phyloP scores from a whole-genome alignment of 768 basidiomycete genomes.

The Neoboletus subvelutipes region DNA sequence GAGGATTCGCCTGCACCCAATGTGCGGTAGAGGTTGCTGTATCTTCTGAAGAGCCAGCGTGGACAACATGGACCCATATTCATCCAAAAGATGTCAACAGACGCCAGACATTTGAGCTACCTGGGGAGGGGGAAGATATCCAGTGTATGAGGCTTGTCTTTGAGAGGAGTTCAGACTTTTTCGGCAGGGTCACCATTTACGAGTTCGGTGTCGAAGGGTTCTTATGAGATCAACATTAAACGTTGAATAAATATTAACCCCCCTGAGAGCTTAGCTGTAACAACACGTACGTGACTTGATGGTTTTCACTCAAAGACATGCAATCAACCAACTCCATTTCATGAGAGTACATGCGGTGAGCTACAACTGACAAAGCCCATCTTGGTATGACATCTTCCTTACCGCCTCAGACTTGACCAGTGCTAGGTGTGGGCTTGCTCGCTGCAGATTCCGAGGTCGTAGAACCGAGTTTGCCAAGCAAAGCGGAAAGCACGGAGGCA shows the following conservation, averaged over 20 bases:
- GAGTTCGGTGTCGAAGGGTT: constrained; percentile 46
- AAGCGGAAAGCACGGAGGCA: neutral
- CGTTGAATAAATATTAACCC: neutral
- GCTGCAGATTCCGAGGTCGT: neutral
- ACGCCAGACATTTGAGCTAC: constrained; percentile 63
- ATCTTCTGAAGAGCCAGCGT: constrained; percentile 37
- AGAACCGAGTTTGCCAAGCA: neutral
- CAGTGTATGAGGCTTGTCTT: constrained; percentile 64
- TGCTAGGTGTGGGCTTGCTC: neutral
- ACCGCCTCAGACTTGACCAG: constrained; percentile 1
- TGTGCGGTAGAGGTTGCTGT: constrained; percentile 50
- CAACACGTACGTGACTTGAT: neutral
- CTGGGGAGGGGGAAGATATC: constrained; percentile 28
- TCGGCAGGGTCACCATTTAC: constrained; percentile 76
- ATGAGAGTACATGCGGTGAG: constrained; percentile 14
- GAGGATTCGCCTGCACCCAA: constrained; percentile 76
- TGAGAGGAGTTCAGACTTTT: constrained; percentile 82
- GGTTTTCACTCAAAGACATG: constrained; percentile 12
- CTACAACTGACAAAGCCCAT: constrained; percentile 12
- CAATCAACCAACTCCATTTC: constrained; percentile 31
- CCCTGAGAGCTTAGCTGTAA: neutral
- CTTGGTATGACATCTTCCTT: neutral
- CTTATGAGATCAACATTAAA: neutral
- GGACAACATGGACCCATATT: constrained; percentile 53
- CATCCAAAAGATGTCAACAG: constrained; percentile 83